Base-by-base conservation (phyloP, 768 basidiomycete species). In the Lyophyllum decastes region DNA sequence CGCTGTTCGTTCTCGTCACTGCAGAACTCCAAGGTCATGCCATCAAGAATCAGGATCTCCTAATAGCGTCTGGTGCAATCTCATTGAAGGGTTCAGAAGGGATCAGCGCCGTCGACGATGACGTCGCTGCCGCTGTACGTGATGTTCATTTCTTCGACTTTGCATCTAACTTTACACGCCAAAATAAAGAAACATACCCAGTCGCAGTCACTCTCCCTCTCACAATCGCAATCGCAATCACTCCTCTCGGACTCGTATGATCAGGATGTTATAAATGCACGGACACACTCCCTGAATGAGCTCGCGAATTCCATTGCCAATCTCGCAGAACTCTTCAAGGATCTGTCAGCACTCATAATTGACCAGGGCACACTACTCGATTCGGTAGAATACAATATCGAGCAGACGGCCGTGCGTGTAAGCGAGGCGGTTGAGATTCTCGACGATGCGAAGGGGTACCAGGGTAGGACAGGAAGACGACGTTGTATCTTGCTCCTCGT, bases 281-380 rank as follows among this genome's bases (percentile, higher is more conserved):
- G 82, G 50, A 78, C 82, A 52, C 82, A 82, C 58, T 94, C 98
- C 69, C 79, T 99, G 58, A 83, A 86, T 30, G 88, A 95, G 68
- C 94, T 99, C 60, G 95, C 96, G 2, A 88, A 90, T 63, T 94
- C 90, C 21, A 99, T 99, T 64, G 85, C 90, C 41, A 85, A 86
- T 44, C 82, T 99, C 26, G 95, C 95, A 1, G 96, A 96, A 66
- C 82, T 99, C 50, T 99, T 99, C 82, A 94, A 96, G 66, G 97
- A 99, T 69, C 80, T 99, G 46, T 91, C 90, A 14, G 82, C 83
- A 34, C 84, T 99, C 54, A 94, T 99, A 58, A 98, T 98, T 61
- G 97, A 98, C 74, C 97, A 99, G 68, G 97, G 97, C 26, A 98
- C 96, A 26, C 83, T 99, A 30, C 81, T 98, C 54, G 97, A 98